These are phyloP conservation scores for Monosporascus ibericus DNA, from an alignment of 2,329 filamentous ascomycete genomes.

Conservation along the genomic window DNA sequence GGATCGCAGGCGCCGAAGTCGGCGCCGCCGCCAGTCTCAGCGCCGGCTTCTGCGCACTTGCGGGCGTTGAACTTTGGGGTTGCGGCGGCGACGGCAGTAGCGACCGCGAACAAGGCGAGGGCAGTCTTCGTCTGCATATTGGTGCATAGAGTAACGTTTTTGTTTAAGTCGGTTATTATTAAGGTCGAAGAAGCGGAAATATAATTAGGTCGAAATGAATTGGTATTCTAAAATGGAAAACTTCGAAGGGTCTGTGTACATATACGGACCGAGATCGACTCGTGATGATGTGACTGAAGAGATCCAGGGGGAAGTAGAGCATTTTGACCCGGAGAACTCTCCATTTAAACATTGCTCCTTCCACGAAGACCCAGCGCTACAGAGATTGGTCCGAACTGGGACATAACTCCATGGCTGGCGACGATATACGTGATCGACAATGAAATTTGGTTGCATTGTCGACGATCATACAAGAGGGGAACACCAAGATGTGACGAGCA, in stretches of 20 bases:
- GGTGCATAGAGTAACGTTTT: not conserved
- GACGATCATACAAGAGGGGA: no score
- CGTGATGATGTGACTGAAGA: constrained; percentile 8
- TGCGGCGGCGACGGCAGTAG: constrained; percentile 5
- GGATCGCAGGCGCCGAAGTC: constrained; percentile 46
- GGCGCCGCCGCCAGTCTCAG: constrained; percentile 20
- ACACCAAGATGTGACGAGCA: no score
- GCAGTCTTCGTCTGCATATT: constrained; percentile 17
- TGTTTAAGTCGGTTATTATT: not conserved
- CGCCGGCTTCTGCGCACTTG: constrained; percentile 7
- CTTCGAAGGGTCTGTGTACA: constrained; percentile 13
- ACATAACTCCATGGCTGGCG: no score
- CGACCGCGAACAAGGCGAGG: constrained; percentile 12
- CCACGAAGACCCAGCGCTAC: no score
- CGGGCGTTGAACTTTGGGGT: constrained; percentile 5
- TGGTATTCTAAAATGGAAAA: constrained; percentile 10
- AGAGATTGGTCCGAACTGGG: no score
- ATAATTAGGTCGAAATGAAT: not conserved
- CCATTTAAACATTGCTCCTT: no score
- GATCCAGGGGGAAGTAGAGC: no score
- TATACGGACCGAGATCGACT: constrained; percentile 11
- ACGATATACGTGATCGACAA: no score
- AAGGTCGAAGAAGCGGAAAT: not conserved
- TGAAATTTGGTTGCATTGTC: no score
- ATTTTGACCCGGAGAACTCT: no score